Percentiles rank a stretch among this genome's conserved stretches.
Evolutionary conservation across 2,329 filamentous ascomycete genomes (phyloP).

Genomic region (Gnomoniopsis smithogilvyi): DNA sequence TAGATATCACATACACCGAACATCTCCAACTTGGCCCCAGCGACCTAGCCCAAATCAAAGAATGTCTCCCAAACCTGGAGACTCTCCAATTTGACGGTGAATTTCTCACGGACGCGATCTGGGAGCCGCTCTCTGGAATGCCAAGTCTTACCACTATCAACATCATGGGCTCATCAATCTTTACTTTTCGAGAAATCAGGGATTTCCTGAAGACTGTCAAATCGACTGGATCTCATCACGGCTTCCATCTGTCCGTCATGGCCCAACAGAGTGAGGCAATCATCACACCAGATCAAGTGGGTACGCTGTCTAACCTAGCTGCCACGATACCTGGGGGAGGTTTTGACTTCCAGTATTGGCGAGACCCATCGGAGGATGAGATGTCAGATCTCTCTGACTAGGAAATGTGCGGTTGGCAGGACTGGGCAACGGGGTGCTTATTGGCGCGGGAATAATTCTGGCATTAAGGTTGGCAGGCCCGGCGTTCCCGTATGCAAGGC

Average conservation of each 20-base stretch:
- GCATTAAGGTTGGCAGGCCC: too few relatives aligned
- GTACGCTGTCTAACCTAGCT: constrained; percentile 24
- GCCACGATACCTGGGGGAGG: constrained; percentile 26
- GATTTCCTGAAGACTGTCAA: constrained; percentile 36
- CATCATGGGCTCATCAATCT: constrained; percentile 52
- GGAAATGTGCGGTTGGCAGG: too few relatives aligned
- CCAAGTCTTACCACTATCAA: constrained; percentile 47
- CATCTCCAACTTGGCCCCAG: constrained; percentile 43
- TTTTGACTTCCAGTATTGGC: constrained; percentile 30
- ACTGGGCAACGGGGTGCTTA: too few relatives aligned
- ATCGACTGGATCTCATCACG: constrained; percentile 22
- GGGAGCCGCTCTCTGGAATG: constrained; percentile 33
- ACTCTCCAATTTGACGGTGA: constrained; percentile 56
- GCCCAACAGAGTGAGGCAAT: constrained; percentile 29
- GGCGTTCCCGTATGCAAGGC: too few relatives aligned
- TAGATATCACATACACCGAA: constrained; percentile 45
- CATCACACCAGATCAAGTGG: constrained; percentile 26
- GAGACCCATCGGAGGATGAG: constrained; percentile 31
- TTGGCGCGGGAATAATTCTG: too few relatives aligned
- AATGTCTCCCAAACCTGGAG: constrained; percentile 45
- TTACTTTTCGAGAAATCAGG: constrained; percentile 49
- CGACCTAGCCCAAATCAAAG: constrained; percentile 46
- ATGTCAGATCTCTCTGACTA: constrained; percentile 14
- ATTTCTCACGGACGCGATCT: constrained; percentile 44
- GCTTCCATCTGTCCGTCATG: constrained; percentile 31